A percentile compares a stretch with the other conserved stretches of the same genome.
Conservation (phyloP, 1,284 basidiomycete species). For the Ustilago lituana region DNA sequence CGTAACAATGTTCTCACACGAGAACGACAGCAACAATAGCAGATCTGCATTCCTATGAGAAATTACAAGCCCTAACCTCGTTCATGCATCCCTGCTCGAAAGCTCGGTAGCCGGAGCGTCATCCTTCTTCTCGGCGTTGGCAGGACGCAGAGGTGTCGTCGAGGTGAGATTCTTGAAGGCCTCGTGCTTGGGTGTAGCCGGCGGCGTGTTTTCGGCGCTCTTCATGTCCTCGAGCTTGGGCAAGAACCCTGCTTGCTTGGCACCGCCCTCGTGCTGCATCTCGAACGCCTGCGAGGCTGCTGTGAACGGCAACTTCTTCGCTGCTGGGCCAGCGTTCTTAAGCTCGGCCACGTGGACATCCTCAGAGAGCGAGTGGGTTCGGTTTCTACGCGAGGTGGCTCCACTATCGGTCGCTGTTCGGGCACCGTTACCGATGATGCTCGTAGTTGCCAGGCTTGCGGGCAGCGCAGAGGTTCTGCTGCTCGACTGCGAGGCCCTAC, state of each 20-base stretch:
- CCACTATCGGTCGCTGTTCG: not conserved
- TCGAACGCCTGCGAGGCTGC: conserved; percentile 50
- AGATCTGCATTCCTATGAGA: too few species aligned
- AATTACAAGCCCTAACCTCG: too few species aligned
- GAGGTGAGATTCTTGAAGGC: conserved; percentile 12
- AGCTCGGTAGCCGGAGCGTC: not conserved
- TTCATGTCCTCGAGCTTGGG: conserved; percentile 48
- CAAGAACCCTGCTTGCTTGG: conserved; percentile 24
- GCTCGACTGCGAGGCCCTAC: conserved; percentile 16
- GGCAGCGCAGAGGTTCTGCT: conserved; percentile 30
- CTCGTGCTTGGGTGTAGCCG: conserved; percentile 34
- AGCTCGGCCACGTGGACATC: conserved; percentile 46
- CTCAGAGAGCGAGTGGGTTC: conserved; percentile 51
- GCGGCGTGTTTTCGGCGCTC: conserved; percentile 52
- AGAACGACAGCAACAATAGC: too few species aligned
- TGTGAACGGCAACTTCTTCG: conserved; percentile 43
- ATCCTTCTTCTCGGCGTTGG: not conserved
- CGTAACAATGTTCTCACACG: too few species aligned
- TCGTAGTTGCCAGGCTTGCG: conserved; percentile 25
- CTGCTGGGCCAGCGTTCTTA: conserved; percentile 40
- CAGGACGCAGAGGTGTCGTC: not conserved
- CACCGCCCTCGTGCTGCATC: conserved; percentile 36
- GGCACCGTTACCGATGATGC: conserved; percentile 18
- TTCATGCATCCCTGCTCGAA: not conserved
- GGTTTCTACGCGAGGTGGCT: conserved; percentile 31